These are phyloP conservation scores for Cladorrhinum samala DNA, from an alignment of 495 filamentous ascomycete species.

Conservation along the genomic window DNA sequence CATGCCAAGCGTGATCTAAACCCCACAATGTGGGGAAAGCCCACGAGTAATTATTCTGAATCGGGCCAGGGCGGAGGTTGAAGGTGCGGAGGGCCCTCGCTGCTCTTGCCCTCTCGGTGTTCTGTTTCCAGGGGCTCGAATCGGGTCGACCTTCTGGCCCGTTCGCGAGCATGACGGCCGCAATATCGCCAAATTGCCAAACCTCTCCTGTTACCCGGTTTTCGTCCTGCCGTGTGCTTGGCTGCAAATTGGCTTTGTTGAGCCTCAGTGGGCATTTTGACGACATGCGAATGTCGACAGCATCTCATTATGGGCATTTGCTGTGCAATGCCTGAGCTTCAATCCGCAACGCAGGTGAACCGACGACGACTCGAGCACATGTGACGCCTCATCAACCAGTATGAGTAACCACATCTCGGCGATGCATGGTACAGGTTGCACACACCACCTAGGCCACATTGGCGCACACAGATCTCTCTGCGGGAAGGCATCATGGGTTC, in stretches of 20 bases:
- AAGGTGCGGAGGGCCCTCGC: neutral
- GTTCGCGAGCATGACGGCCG: conserved; percentile 1
- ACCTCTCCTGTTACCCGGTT: conserved; percentile 1
- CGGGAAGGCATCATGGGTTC: neutral
- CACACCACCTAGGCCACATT: neutral
- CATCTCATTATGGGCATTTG: neutral
- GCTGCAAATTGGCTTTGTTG: conserved; percentile 1
- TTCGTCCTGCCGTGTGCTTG: neutral
- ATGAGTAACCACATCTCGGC: neutral
- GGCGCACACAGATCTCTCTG: neutral
- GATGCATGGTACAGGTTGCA: neutral
- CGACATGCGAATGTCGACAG: neutral
- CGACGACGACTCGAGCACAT: neutral
- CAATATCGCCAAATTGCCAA: conserved; percentile 6
- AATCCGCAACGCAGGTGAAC: neutral
- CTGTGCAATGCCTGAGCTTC: neutral
- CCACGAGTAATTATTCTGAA: neutral
- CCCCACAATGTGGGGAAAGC: neutral
- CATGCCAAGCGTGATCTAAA: neutral
- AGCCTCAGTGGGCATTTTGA: neutral
- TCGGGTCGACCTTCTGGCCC: too few species aligned
- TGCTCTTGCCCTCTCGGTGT: neutral
- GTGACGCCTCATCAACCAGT: too few species aligned
- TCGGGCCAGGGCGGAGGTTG: neutral
- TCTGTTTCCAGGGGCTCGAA: neutral